phyloP scores from a whole-genome alignment of 2,329 filamentous ascomycete species.

The Huntiella abstrusa region DNA sequence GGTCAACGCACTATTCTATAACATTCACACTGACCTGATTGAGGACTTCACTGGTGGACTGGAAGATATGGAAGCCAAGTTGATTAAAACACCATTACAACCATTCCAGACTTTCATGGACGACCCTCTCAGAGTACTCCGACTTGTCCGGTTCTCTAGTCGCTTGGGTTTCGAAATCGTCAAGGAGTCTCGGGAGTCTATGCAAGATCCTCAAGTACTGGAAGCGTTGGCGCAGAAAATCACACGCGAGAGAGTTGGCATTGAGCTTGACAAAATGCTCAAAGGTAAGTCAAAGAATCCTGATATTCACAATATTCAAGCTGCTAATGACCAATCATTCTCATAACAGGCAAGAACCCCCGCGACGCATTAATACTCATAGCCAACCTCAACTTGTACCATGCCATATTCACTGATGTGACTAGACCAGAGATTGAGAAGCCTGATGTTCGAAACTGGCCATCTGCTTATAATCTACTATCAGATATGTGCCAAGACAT shows the following conservation, averaged over 20 bases:
- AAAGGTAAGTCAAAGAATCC: constrained; percentile 30
- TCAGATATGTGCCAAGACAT: constrained; percentile 27
- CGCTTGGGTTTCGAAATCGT: constrained; percentile 67
- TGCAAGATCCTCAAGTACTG: constrained; percentile 64
- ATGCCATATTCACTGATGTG: constrained; percentile 56
- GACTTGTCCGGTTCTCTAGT: constrained; percentile 79
- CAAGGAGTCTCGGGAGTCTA: constrained; percentile 44
- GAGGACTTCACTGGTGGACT: constrained; percentile 78
- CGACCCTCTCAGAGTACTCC: constrained; percentile 71
- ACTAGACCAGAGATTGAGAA: constrained; percentile 28
- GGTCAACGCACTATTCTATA: constrained; percentile 92
- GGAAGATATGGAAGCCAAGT: constrained; percentile 48
- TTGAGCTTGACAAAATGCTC: constrained; percentile 83
- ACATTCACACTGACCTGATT: constrained; percentile 56
- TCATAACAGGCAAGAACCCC: constrained; percentile 34
- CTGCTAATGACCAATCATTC: background rate
- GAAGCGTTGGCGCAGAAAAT: constrained; percentile 72
- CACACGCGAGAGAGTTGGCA: constrained; percentile 71
- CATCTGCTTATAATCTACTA: constrained; percentile 43
- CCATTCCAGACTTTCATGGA: constrained; percentile 88
- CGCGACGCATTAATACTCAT: constrained; percentile 44
- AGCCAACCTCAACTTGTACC: constrained; percentile 47
- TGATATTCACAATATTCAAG: background rate
- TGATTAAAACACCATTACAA: constrained; percentile 72
- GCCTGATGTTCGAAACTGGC: constrained; percentile 44